Base-by-base conservation (phyloP, 768 basidiomycete genomes). In the Rhodotorula graminis region DNA sequence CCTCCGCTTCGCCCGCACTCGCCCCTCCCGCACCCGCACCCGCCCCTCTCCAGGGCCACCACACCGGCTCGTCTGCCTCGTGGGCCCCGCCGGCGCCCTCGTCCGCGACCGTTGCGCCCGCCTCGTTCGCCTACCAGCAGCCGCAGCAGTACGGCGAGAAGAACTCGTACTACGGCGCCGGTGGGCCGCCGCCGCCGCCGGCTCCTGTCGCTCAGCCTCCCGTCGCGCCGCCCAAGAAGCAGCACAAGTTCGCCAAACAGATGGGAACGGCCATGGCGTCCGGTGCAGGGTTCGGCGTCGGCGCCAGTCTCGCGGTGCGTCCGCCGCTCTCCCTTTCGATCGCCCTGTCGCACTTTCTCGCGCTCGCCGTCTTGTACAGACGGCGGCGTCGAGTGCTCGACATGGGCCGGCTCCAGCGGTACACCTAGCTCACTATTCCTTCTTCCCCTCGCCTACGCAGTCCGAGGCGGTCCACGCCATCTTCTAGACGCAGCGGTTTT, bases 271-370 rank as follows among this genome's bases (percentile, higher is more conserved):
- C 83, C 25, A 82, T 83, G 49, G 83, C 81, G 27, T 89, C 89
- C 42, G 90, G 90, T 78, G 86, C 87, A 67, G 90, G 90, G 0
- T 90, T 90, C 74, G 90, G 90, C 76, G 89, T 88, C 69, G 88
- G 37, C 9, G 37, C 37, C 37, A 37, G 37, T 37, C 37, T 37
- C 37, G 37, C 37, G 37, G 89, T 87, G 15, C 27, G 4, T 70
- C 73, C 62, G 66, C 37, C 27, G 31, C 50, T 42, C 11, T 42
- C 50, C 31, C 37, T 46, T 50, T 40, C 37, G 19, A n/a, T 5
- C 16, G 31, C 40, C 37, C 37, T 37, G 5, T 37, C 37, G 37
- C 37, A 9, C 37, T 37, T 37, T 9, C 37, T 37, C 37, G 37
- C 37, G 37, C 37, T 37, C 37, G 37, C 37, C 37, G 37, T 37